Percentiles rank a stretch among this genome's conserved stretches.
Conservation (phyloP, 2,329 filamentous ascomycete species). For the Acephala macrosclerotiorum region DNA sequence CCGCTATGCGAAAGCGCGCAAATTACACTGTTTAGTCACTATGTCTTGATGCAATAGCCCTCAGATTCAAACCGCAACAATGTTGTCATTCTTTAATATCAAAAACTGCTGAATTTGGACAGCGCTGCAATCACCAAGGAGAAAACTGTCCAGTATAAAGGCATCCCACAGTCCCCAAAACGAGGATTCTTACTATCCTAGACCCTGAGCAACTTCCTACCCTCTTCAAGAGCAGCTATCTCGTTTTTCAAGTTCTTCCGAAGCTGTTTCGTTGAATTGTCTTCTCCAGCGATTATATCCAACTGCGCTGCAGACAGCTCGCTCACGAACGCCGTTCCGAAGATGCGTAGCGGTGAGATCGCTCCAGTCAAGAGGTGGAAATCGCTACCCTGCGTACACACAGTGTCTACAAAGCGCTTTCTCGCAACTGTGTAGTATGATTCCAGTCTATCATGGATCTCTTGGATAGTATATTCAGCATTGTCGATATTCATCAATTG, state of each 20-base stretch:
- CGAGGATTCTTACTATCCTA: too few species aligned
- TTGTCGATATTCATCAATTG: slow-evolving; percentile 36
- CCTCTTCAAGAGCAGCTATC: slow-evolving; percentile 19
- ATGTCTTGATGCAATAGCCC: too few species aligned
- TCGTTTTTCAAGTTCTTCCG: slow-evolving; percentile 14
- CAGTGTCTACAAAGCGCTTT: slow-evolving; percentile 67
- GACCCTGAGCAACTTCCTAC: too few species aligned
- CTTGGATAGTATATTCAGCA: slow-evolving; percentile 50
- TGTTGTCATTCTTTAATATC: too few species aligned
- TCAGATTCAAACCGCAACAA: too few species aligned
- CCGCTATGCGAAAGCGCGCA: too few species aligned
- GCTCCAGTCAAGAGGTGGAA: neutral
- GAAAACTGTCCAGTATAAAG: too few species aligned
- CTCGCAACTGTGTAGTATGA: slow-evolving; percentile 68
- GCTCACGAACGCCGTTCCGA: slow-evolving; percentile 46
- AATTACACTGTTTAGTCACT: too few species aligned
- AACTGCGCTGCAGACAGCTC: slow-evolving; percentile 32
- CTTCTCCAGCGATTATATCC: slow-evolving; percentile 23
- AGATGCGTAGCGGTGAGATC: slow-evolving; percentile 27
- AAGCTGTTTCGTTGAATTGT: neutral
- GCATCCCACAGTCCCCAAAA: too few species aligned
- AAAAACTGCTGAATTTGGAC: too few species aligned
- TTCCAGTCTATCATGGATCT: slow-evolving; percentile 66
- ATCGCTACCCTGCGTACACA: slow-evolving; percentile 49
- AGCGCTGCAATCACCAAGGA: too few species aligned